Base-by-base conservation (phyloP, 1,139 yeast species). In the Kazachstania sp. region DNA sequence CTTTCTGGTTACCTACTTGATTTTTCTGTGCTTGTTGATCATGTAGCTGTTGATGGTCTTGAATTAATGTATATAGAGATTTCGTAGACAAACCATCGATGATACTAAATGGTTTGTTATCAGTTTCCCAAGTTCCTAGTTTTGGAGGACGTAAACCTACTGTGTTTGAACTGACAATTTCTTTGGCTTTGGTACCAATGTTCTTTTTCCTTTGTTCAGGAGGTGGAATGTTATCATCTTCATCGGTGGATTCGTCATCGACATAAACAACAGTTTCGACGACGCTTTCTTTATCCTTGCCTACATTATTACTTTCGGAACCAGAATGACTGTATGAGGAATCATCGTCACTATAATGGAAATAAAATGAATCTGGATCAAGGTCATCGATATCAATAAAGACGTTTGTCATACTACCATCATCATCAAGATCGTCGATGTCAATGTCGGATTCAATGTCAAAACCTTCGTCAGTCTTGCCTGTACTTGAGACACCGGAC, bases 1-100 rank as follows among this genome's bases (percentile, higher is more conserved):
- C 46, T 48, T 44, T 55, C 12, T 30, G n/a, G 13, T 50, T 54
- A n/a, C 49, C 54, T 1, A 53, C 50, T 49, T 37, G 59, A 18
- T 53, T 49, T 41, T 46, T 57, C 48, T 49, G 57, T 28, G 48
- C 54, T 46, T 49, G 59, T 47, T 49, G 59, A 45, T 58, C 67
- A 41, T 51, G 48, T 19, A 54, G 48, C 39, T 60, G 61, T 48
- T 57, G 64, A 45, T 57, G 59, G 39, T 56, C 65, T 43, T 59
- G 65, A 18, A 61, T 56, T 38, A 63, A 48, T 1, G 81, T 71
- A 66, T 74, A 67, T 48, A 88, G 71, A 2, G 95, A 82, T 48
- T 96, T 73, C 0, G 97, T 92, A 1, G 95, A 81, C 32, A 86
- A 73, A 5, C 98, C 97, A 64, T 92, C 97, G 57, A 92, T 90